These are phyloP conservation scores for Aureobasidium uvarum DNA, from an alignment of 2,329 filamentous ascomycete species.

Conservation along the genomic window DNA sequence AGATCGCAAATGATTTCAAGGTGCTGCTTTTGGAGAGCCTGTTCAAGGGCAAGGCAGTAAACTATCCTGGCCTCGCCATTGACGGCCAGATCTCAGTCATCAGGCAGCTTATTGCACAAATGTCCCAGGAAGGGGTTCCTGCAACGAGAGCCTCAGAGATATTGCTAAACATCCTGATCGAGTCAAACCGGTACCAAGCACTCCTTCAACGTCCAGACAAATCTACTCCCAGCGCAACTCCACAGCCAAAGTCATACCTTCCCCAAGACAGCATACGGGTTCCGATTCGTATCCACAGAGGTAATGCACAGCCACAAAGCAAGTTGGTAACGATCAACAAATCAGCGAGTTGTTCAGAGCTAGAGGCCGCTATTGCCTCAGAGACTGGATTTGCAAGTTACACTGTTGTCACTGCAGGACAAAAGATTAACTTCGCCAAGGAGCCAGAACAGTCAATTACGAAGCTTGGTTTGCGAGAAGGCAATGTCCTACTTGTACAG, in stretches of 20 bases:
- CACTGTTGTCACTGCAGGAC: conserved; percentile 24
- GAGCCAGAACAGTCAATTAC: conserved; percentile 15
- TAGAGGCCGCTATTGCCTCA: conserved; percentile 9
- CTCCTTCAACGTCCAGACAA: background rate
- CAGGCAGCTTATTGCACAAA: conserved; percentile 67
- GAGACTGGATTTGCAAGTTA: conserved; percentile 23
- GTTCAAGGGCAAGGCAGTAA: conserved; percentile 9
- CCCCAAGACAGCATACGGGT: conserved; percentile 3
- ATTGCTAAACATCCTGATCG: background rate
- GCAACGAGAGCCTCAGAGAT: background rate
- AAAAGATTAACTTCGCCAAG: conserved; percentile 21
- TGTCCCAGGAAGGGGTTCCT: background rate
- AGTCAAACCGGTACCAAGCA: background rate
- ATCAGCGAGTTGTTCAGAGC: conserved; percentile 16
- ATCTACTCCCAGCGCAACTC: background rate
- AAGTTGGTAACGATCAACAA: conserved; percentile 3
- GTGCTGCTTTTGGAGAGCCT: background rate
- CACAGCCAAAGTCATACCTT: too few relatives aligned
- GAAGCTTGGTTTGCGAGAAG: conserved; percentile 8
- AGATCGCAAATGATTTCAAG: background rate
- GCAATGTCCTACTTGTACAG: conserved; percentile 26
- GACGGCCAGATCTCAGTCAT: conserved; percentile 57
- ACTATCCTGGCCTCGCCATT: background rate
- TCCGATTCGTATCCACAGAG: conserved; percentile 13
- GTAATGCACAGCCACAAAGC: background rate